Evolutionary conservation across 345 rosid genomes (phyloP), one percentile per base, ranked within the genome.

Genomic region (rapeseed (Brassica napus)): DNA sequence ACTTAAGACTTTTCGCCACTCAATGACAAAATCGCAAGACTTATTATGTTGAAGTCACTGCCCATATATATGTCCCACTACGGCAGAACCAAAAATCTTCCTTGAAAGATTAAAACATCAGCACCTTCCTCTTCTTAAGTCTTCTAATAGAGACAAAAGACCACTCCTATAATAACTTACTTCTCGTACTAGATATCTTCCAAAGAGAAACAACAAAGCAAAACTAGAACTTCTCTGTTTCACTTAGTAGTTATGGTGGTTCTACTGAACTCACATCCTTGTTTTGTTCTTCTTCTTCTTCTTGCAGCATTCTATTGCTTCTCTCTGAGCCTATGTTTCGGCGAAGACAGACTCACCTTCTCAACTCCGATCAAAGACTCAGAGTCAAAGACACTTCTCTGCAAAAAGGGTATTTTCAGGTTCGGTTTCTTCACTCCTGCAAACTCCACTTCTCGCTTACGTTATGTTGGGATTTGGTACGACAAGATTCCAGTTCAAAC

Each of bases 401-500:
- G 85, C 71, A 77, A 69, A 52, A 66, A 4, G n/a, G 78, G 84
- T 0, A 3, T 68, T 39, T 86, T 84, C 83, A 79, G 79, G 69
- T 65, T 89, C 30, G 93, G 93, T 31, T 88, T 89, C 85, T 89
- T 89, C 76, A 86, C 83, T 73, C 91, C 87, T 7, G 76, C 32
- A 3, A 83, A 74, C 73, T 82, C 88, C 30, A 76, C 76, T 8
- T 7, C 76, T 74, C 74, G 26, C 52, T 74, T 74, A 68, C 78
- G 85, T 26, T 90, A 86, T 15, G 89, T 78, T 12, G 94, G 91
- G 55, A 85, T 90, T 18, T 90, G 90, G 92, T 86, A 78, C 55
- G 83, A 77, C 2, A 70, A 69, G 9, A 6, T 54, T n/a, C 75
- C 87, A 18, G 44, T 12, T 5, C 69, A 69, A 39, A 73, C 81